Conservation (phyloP, 805 yeast genomes). For the Candida ovalis region DNA sequence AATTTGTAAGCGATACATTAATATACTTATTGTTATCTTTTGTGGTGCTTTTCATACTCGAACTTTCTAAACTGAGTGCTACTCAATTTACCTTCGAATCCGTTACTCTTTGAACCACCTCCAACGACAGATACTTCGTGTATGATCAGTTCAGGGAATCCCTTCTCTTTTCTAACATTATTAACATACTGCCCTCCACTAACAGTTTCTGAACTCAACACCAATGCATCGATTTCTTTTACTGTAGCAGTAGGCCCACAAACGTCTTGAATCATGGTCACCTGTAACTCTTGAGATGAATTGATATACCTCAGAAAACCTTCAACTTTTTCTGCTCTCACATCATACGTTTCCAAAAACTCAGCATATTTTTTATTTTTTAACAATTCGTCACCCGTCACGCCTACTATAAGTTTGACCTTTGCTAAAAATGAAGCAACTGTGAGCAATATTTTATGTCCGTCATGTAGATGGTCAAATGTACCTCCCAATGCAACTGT, state of each 20-base stretch:
- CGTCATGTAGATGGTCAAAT: constrained; percentile 94
- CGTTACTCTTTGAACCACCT: constrained; percentile 37
- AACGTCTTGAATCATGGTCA: constrained; percentile 70
- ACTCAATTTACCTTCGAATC: constrained; percentile 72
- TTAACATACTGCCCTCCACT: constrained; percentile 76
- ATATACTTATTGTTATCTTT: not conserved
- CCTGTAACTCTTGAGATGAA: constrained; percentile 44
- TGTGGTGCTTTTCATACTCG: constrained; percentile 23
- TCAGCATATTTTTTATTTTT: constrained; percentile 71
- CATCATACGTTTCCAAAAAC: constrained; percentile 53
- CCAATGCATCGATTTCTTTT: constrained; percentile 69
- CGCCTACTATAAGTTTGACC: constrained; percentile 64
- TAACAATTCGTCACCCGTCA: constrained; percentile 73
- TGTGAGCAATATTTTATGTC: constrained; percentile 82
- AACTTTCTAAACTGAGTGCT: constrained; percentile 70
- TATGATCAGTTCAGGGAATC: constrained; percentile 48
- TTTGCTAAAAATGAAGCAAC: constrained; percentile 62
- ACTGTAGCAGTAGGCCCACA: constrained; percentile 92
- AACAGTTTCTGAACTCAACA: constrained; percentile 76
- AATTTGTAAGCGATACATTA: too few species aligned
- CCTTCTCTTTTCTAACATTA: constrained; percentile 52
- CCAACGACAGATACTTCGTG: constrained; percentile 65
- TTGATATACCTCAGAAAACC: constrained; percentile 46
- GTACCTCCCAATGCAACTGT: constrained; percentile 85
- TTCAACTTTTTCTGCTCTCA: constrained; percentile 44